A percentile compares a stretch with the other conserved stretches of the same genome.
These are phyloP conservation scores for Thalassia testudinum DNA, from an alignment of 116 monocot genomes.

Conservation along the genomic window DNA sequence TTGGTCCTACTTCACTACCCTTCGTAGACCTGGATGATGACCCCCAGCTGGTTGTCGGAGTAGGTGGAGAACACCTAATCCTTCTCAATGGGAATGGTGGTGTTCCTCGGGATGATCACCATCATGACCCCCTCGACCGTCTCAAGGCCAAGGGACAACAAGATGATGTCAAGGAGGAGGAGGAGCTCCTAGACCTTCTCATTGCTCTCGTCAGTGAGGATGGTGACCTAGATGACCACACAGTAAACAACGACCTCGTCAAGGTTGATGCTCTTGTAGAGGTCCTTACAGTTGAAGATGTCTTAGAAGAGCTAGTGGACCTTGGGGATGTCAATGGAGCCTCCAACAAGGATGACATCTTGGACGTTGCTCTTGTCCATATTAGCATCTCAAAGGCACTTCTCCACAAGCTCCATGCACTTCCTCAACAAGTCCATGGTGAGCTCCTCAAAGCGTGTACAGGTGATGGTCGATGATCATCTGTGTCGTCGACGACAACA, in stretches of 20 bases:
- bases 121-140: conserved; percentile 52
- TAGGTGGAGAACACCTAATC: conserved; percentile 11
- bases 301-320: conserved; percentile 50
- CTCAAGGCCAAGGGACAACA: conserved; percentile 38
- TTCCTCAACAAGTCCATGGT: conserved; percentile 50
- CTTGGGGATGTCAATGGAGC: conserved; percentile 39
- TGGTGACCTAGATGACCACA: conserved; percentile 46
- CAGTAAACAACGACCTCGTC: conserved; percentile 55
- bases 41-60: conserved; percentile 43
- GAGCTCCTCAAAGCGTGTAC: conserved; percentile 45
- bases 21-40: conserved; percentile 45
- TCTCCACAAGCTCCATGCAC: conserved; percentile 55
- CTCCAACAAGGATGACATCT: conserved; percentile 41
- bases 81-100: conserved; percentile 30
- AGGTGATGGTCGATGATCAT: conserved; percentile 16
- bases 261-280: conserved; percentile 31
- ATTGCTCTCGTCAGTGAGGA: conserved; percentile 39
- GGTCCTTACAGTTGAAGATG: conserved; percentile 57
- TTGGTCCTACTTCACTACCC: conserved; percentile 31
- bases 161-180: conserved; percentile 43
- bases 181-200: conserved; percentile 54
- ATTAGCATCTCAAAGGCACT: conserved; percentile 45
- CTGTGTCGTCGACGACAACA: neutral
- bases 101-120: conserved; percentile 45
- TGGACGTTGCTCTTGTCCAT: conserved; percentile 38